Base-by-base conservation (phyloP, 2,329 filamentous ascomycete genomes). In the Pseudogymnoascus pannorum region DNA sequence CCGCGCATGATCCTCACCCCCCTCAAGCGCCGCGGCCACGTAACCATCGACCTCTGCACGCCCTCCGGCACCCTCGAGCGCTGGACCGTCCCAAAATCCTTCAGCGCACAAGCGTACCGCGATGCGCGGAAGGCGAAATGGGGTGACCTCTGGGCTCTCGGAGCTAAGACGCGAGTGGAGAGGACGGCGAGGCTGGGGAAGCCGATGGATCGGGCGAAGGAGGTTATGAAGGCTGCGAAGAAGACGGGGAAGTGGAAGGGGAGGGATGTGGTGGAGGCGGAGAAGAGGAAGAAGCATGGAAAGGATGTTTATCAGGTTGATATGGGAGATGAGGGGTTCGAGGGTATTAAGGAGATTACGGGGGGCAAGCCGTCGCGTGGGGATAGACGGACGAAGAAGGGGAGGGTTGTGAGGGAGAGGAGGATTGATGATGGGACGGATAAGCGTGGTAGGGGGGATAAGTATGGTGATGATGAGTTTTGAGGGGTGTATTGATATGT, bases 141-240 rank as follows among this genome's bases (percentile, higher is more conserved):
- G 94, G 94, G 94, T 38, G 94, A 97, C 72, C 79, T 97, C 8
- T 99, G 94, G 94, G 92, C 93, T 0, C 79, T 97, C 0, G 94
- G 94, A 0, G 93, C 92, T 20, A 97, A 97, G 80, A 95, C 91
- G 0, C 81, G 91, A 11, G 82, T 88, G 3, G 71, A 75, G 2
- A 78, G 89, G 54, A 78, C 77, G 12, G 76, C 89, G 44, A 82
- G 86, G 6, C 74, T 88, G 2, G 89, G 89, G 2, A 59, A 44
- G 36, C 12, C 18, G n/a, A 66, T 60, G 9, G 66, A 64, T 40
- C 64, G 67, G 48, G 68, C 69, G 1, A 75, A 72, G 65, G 67
- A 66, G 5, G 35, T 59, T 58, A 66, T 72, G 58, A 72, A 71
- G 20, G 74, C 69, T 2, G 72, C 72, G 5, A 67, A 75, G 61